Evolutionary conservation across 2,329 filamentous ascomycete species (phyloP), one percentile per base, ranked within the genome.

Genomic region (Diplodia corticola): DNA sequence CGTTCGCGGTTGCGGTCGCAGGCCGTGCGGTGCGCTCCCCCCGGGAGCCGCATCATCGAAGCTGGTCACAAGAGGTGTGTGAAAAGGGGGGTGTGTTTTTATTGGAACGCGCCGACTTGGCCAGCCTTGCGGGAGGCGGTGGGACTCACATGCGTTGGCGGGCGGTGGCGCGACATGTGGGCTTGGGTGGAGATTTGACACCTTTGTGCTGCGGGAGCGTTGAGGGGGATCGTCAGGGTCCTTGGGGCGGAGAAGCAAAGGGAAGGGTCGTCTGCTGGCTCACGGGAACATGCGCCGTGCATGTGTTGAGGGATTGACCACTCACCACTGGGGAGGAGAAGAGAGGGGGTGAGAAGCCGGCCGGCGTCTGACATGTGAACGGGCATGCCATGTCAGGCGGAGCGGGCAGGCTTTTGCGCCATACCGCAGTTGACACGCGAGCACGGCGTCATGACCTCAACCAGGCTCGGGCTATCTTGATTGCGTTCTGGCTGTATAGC

Each of bases 281-380:
- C 57, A 49, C 57, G 57, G 57, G 40, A 61, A 35, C 57, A 44
- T 46, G 57, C 57, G 48, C 35, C 13, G 40, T 61, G 57, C 57
- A 61, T 61, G 57, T 61, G 57, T 61, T 61, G 57, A 61, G 57
- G 44, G 57, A 61, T 61, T 61, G 57, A 35, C 57, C 57, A 61
- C 28, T 61, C 17, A 20, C 13, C 13, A 7, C 17, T 20, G 35
- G 35, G 24, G 40, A 44, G 40, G 20, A n/a, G 40, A 44, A 4
- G 40, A 17, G 2, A 7, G 37, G 37, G 15, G 17, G 37, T 15
- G 13, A 7, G 9, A 10, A 33, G 30, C 2, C 6, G 17, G 35
- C 30, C 30, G 35, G 17, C 6, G 9, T 10, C 44, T 49, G 44
- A 44, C 57, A 61, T 61, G 57, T 61, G 57, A 61, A 40, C 48